Percentiles rank a stretch among this genome's conserved stretches.
Conservation (phyloP, 2,329 filamentous ascomycete genomes). For the Malbranchea cinnamomea region DNA sequence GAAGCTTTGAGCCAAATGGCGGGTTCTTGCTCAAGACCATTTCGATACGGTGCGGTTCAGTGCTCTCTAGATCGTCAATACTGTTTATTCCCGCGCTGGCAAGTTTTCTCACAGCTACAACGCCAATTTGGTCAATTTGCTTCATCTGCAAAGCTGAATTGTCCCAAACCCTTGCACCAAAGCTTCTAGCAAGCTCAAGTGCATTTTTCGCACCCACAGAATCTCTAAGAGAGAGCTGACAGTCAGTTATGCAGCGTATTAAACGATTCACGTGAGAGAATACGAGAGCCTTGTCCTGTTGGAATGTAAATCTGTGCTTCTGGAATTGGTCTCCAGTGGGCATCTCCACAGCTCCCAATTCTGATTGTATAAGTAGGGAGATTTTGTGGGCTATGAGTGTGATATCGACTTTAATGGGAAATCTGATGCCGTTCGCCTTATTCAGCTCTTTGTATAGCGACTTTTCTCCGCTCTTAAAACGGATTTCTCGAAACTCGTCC, state of each 20-base stretch:
- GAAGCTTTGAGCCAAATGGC: slow-evolving; percentile 60
- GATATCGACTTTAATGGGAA: slow-evolving; percentile 54
- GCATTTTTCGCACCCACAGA: slow-evolving; percentile 52
- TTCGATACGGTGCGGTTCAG: slow-evolving; percentile 61
- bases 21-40: slow-evolving; percentile 62
- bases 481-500: slow-evolving; percentile 56
- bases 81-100: slow-evolving; percentile 53
- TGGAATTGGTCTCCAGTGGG: slow-evolving; percentile 43
- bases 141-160: slow-evolving; percentile 64
- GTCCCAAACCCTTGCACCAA: slow-evolving; percentile 70
- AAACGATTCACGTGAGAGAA: slow-evolving; percentile 56
- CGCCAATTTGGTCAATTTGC: slow-evolving; percentile 66
- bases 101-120: slow-evolving; percentile 60
- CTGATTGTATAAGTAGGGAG: slow-evolving; percentile 60
- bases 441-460: slow-evolving; percentile 57
- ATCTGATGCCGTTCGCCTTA: slow-evolving; percentile 51
- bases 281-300: slow-evolving; percentile 46
- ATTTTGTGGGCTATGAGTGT: slow-evolving; percentile 56
- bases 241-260: slow-evolving; percentile 62
- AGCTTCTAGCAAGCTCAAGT: slow-evolving; percentile 61
- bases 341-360: slow-evolving; percentile 52
- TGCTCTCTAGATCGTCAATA: slow-evolving; percentile 52
- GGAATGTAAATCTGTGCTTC: slow-evolving; percentile 41
- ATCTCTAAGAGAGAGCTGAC: slow-evolving; percentile 48
- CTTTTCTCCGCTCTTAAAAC: slow-evolving; percentile 57